A percentile compares a stretch with the other conserved stretches of the same genome.
Evolutionary conservation across 2,329 filamentous ascomycete species (phyloP).

Genomic region (Pestalotiopsis fici): DNA sequence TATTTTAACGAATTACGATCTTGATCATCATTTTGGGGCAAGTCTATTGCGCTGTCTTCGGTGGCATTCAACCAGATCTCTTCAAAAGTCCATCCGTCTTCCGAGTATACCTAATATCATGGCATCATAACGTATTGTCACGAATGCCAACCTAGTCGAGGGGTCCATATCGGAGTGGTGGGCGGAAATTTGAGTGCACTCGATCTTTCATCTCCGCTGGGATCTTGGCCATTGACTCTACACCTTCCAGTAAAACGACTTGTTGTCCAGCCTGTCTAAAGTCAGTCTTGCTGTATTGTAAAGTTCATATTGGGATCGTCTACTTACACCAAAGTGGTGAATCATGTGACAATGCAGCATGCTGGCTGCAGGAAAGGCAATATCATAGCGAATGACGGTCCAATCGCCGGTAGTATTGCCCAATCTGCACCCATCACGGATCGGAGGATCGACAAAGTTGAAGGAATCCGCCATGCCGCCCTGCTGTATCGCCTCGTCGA

Average conservation of each 20-base stretch:
- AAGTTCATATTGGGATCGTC: not conserved
- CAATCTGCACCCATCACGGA: constrained; percentile 15
- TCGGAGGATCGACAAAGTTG: constrained; percentile 27
- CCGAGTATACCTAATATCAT: too few species aligned
- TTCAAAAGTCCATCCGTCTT: too few species aligned
- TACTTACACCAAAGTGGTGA: constrained; percentile 18
- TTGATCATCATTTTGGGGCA: too few species aligned
- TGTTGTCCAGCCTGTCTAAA: constrained; percentile 15
- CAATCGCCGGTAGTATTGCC: constrained; percentile 14
- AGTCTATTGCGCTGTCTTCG: too few species aligned
- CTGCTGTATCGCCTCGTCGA: constrained; percentile 41
- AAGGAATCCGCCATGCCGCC: constrained; percentile 46
- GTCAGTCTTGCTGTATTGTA: not conserved
- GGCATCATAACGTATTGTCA: too few species aligned
- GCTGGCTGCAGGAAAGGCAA: constrained; percentile 16
- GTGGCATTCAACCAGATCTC: too few species aligned
- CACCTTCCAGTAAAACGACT: constrained; percentile 16
- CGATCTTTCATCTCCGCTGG: constrained; percentile 15
- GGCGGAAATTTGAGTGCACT: constrained; percentile 15
- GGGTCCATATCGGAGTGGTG: constrained; percentile 14
- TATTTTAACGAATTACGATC: too few species aligned
- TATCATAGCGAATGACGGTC: constrained; percentile 17
- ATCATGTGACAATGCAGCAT: constrained; percentile 21
- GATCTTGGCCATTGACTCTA: constrained; percentile 16
- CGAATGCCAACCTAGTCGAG: constrained; percentile 8